phyloP scores from a whole-genome alignment of 495 filamentous ascomycete species.

The Tuber aestivum region DNA sequence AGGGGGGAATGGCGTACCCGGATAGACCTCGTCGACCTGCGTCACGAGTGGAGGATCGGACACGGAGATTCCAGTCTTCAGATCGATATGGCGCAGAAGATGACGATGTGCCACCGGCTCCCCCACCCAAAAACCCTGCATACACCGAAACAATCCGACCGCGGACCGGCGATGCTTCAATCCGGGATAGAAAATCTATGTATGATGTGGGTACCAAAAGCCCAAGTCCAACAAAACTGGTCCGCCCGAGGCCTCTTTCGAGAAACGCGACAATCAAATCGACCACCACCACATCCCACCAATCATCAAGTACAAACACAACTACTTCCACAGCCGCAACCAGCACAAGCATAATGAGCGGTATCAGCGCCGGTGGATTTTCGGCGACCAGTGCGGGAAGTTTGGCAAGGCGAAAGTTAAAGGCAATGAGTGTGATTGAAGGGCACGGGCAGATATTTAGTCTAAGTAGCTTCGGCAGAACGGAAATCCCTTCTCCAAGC shows the following conservation, averaged over 20 bases:
- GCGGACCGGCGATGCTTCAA: slow-evolving; percentile 45
- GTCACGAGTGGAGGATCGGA: slow-evolving; percentile 76
- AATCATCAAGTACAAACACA: slow-evolving; percentile 54
- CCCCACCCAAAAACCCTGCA: slow-evolving; percentile 55
- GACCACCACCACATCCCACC: slow-evolving; percentile 36
- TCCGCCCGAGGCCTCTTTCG: slow-evolving; percentile 39
- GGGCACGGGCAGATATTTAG: slow-evolving; percentile 17
- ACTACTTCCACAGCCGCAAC: slow-evolving; percentile 71
- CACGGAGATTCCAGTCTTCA: slow-evolving; percentile 58
- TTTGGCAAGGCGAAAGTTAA: slow-evolving; percentile 66
- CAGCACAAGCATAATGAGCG: slow-evolving; percentile 85
- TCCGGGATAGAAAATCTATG: slow-evolving; percentile 63
- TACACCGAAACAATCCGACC: slow-evolving; percentile 45
- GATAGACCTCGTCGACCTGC: slow-evolving; percentile 45
- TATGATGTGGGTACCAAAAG: slow-evolving; percentile 58
- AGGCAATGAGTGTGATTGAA: slow-evolving; percentile 52
- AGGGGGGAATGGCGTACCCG: slow-evolving; percentile 32
- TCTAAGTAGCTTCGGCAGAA: slow-evolving; percentile 46
- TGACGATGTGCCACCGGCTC: slow-evolving; percentile 54
- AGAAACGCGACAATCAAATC: slow-evolving; percentile 37
- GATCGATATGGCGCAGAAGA: slow-evolving; percentile 47
- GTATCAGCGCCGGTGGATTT: slow-evolving; percentile 78
- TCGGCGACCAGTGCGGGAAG: slow-evolving; percentile 95
- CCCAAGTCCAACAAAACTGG: slow-evolving; percentile 34
- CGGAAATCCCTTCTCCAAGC: slow-evolving; percentile 54